These are phyloP conservation scores for Pichia sp. DNA, from an alignment of 1,139 yeast species.

Conservation along the genomic window DNA sequence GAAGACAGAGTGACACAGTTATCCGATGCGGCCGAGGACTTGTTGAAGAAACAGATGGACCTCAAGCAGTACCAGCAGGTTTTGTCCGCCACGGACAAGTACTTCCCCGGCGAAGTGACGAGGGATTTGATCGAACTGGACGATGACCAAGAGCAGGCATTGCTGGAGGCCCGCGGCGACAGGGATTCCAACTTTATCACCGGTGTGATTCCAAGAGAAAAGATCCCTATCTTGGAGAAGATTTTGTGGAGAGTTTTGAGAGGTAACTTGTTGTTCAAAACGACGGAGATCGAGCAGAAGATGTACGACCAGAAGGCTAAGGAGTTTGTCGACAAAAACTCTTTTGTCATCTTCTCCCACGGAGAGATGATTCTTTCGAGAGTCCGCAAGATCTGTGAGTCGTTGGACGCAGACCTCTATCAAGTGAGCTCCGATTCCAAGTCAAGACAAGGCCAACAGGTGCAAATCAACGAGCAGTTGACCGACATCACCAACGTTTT, in stretches of 20 bases:
- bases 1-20: conserved; percentile 58
- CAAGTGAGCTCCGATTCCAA: conserved; percentile 42
- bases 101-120: conserved; percentile 44
- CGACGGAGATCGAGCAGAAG: conserved; percentile 42
- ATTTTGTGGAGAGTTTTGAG: conserved; percentile 56
- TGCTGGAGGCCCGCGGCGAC: conserved; percentile 28
- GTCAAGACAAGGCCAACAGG: conserved; percentile 53
- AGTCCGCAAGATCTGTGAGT: conserved; percentile 47
- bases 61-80: conserved; percentile 64
- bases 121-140: conserved; percentile 31
- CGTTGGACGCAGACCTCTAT: conserved; percentile 49
- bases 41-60: conserved; percentile 52
- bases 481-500: conserved; percentile 58
- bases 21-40: conserved; percentile 50
- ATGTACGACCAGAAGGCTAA: conserved; percentile 36
- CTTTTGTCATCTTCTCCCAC: conserved; percentile 51
- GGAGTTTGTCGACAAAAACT: conserved; percentile 41
- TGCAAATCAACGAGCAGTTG: conserved; percentile 47
- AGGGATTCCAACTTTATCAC: conserved; percentile 46
- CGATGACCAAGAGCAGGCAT: conserved; percentile 27
- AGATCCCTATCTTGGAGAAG: conserved; percentile 45
- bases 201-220: conserved; percentile 46
- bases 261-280: conserved; percentile 51
- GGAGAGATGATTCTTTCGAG: conserved; percentile 48
- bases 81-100: conserved; percentile 61